Evolutionary conservation across 805 yeast species (phyloP).

Genomic region (Saturnispora quitensis): DNA sequence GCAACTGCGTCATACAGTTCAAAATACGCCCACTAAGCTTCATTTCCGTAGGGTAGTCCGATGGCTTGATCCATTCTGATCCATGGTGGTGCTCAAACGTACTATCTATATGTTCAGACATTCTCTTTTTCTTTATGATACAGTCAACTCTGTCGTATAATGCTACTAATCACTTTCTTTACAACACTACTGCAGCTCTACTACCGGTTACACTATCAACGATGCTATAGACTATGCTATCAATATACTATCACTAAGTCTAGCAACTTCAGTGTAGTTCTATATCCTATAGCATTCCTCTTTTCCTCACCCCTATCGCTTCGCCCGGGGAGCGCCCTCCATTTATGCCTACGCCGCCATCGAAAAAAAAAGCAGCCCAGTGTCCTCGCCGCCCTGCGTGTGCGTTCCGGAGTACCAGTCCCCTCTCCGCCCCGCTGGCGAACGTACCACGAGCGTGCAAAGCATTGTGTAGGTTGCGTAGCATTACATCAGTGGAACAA

Average conservation of each 20-base stretch:
- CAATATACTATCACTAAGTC: neutral
- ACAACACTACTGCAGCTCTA: neutral
- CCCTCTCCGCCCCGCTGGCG: neutral
- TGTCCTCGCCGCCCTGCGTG: neutral
- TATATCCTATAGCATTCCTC: neutral
- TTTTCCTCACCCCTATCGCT: neutral
- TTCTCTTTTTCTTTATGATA: neutral
- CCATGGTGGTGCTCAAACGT: neutral
- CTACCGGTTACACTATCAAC: neutral
- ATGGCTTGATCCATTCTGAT: slow-evolving; percentile 10
- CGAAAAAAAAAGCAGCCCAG: neutral
- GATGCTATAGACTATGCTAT: neutral
- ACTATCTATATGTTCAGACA: neutral
- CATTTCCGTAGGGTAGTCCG: slow-evolving; percentile 21
- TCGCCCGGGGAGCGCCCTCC: neutral
- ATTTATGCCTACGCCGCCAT: neutral
- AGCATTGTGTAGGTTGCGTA: neutral
- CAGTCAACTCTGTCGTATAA: too few relatives aligned
- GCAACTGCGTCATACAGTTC: slow-evolving; percentile 58
- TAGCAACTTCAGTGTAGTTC: neutral
- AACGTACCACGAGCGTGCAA: neutral
- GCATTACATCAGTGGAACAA: neutral
- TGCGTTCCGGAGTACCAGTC: neutral
- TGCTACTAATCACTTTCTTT: neutral
- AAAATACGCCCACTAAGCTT: slow-evolving; percentile 57